A percentile compares a stretch with the other conserved stretches of the same genome.
Evolutionary conservation across 2,329 filamentous ascomycete species (phyloP).

Genomic region (Trichoderma simmonsii): DNA sequence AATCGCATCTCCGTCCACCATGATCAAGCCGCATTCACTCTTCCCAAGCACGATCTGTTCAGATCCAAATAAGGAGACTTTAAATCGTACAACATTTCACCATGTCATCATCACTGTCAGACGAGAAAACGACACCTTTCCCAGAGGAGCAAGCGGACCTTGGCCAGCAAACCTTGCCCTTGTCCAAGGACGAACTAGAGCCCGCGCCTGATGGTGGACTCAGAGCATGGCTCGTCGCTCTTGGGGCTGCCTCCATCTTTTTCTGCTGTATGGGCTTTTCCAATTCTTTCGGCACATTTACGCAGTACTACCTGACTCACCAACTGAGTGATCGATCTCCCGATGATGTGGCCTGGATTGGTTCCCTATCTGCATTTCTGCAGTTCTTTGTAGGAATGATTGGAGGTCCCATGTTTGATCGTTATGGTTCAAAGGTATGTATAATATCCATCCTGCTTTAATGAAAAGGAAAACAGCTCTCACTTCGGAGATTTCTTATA

Average conservation of each 20-base stretch:
- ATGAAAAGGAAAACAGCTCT: not conserved
- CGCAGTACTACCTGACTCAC: conserved; percentile 41
- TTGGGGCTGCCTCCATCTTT: conserved; percentile 34
- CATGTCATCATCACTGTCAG: not conserved
- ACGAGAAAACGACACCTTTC: not conserved
- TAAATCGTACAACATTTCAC: accelerated
- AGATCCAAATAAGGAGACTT: not conserved
- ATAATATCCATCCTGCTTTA: not conserved
- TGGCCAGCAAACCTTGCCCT: not conserved
- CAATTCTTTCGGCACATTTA: conserved; percentile 46
- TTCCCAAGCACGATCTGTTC: not conserved
- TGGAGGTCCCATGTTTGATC: conserved; percentile 41
- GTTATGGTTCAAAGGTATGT: conserved; percentile 37
- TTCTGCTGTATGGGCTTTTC: conserved; percentile 41
- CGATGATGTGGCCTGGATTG: conserved; percentile 42
- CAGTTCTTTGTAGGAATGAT: conserved; percentile 35
- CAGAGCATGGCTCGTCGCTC: conserved; percentile 41
- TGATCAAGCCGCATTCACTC: not conserved
- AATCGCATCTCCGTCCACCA: not conserved
- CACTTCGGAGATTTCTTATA: too few species aligned
- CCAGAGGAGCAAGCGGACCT: not conserved
- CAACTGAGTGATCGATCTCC: conserved; percentile 31
- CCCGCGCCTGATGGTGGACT: conserved; percentile 33
- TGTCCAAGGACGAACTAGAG: not conserved
- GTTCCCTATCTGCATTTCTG: conserved; percentile 37